Percentiles rank a stretch among this genome's conserved stretches.
These are phyloP conservation scores for Myxozyma monticola DNA, from an alignment of 805 yeast genomes.

Conservation along the genomic window DNA sequence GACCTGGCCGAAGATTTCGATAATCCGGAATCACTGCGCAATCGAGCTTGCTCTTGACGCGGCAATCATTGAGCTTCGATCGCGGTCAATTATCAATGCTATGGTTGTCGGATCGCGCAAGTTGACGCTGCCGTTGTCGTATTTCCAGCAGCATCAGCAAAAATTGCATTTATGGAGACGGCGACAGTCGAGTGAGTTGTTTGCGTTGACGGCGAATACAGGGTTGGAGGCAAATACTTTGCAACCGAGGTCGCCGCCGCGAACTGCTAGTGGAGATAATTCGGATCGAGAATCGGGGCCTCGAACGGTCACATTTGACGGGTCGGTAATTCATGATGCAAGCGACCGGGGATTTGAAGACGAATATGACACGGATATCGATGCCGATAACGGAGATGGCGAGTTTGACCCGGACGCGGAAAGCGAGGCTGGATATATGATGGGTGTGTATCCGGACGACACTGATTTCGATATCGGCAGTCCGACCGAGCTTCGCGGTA, in stretches of 20 bases:
- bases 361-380: slow-evolving; percentile 3
- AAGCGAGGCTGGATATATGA: slow-evolving; percentile 17
- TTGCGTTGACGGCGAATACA: no score
- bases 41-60: slow-evolving; percentile 84
- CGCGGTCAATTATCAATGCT: slow-evolving; percentile 21
- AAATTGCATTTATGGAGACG: neutral
- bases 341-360: no score
- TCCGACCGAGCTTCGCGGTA: slow-evolving; percentile 16
- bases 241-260: no score
- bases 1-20: slow-evolving; percentile 88
- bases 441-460: slow-evolving; percentile 27
- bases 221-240: no score
- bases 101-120: slow-evolving; percentile 14
- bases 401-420: no score
- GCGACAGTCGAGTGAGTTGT: slow-evolving; percentile 4
- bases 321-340: no score
- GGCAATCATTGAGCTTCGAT: slow-evolving; percentile 51
- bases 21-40: slow-evolving; percentile 85
- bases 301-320: no score
- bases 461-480: slow-evolving; percentile 27
- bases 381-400: slow-evolving; percentile 9
- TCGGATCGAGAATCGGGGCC: no score
- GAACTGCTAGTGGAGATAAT: no score
- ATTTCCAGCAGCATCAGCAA: slow-evolving; percentile 1
- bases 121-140: neutral